Evolutionary conservation across 148 eudicot genomes (phyloP), one percentile per base, ranked within the genome.

Genomic region (Persicaria maculosa): DNA sequence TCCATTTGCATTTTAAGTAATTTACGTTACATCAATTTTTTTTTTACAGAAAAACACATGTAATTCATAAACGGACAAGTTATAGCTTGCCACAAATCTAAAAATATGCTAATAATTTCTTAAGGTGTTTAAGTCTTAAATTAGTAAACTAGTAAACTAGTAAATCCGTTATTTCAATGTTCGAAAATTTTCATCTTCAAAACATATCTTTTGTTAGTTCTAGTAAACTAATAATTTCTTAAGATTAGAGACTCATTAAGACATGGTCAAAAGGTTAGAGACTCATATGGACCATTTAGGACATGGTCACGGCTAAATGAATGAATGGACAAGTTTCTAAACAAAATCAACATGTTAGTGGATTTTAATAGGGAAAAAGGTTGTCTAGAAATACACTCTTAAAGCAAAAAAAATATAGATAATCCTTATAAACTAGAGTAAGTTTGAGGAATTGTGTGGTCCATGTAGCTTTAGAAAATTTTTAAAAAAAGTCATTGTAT

Each of bases 351-450:
- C 25, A 16, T 4, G 22, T 54, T 58, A 58, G 20, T 4, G 40
- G 65, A 4, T 36, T 58, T 58, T 12, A 1, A 4, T 7, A 5
- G 12, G 46, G 70, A 44, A 31, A 62, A 62, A 47, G 46, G 52
- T 47, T 69, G 4, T 4, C 15, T 6, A 36, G 50, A 9, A 44
- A 71, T 8, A 36, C n/a, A n/a, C n/a, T n/a, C n/a, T n/a, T n/a
- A n/a, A n/a, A n/a, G n/a, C n/a, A n/a, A n/a, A n/a, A n/a, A n/a
- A n/a, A n/a, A n/a, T n/a, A n/a, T n/a, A n/a, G n/a, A n/a, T n/a
- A n/a, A n/a, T n/a, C n/a, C 80, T 86, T 86, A 82, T 86, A 86
- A 79, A 68, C 80, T 79, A 81, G 87, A 76, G n/a, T n/a, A 79
- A 82, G 75, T 52, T 72, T 70, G 81, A 16, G 31, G 11, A 31